phyloP scores from a whole-genome alignment of 2,329 filamentous ascomycete genomes.

The Xylaria sp. region DNA sequence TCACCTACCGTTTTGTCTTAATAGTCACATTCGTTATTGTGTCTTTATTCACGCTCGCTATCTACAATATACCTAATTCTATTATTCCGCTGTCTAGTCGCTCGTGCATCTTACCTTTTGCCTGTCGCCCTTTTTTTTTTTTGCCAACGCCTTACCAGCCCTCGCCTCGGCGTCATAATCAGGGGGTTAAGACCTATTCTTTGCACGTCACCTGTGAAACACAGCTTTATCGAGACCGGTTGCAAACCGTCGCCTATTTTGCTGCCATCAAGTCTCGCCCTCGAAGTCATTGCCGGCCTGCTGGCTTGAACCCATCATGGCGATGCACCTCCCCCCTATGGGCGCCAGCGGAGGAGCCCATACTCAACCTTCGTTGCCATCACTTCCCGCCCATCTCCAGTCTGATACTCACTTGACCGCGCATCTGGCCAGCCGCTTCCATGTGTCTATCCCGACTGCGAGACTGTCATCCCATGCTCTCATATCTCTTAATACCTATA shows the following conservation, averaged over 20 bases:
- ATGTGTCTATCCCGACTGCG: conserved; percentile 88
- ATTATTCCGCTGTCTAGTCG: neutral
- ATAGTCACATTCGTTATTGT: conserved; percentile 40
- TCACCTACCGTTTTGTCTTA: conserved; percentile 37
- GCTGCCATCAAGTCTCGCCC: conserved; percentile 32
- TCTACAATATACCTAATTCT: conserved; percentile 38
- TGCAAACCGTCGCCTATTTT: conserved; percentile 26
- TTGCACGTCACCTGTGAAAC: neutral
- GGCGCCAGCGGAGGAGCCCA: conserved; percentile 70
- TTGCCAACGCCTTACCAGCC: neutral
- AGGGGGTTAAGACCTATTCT: conserved; percentile 18
- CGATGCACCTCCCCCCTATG: conserved; percentile 66
- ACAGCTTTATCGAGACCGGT: conserved; percentile 8
- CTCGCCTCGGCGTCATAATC: conserved; percentile 19
- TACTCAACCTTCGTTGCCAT: conserved; percentile 87
- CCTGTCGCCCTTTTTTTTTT: neutral
- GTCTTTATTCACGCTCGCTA: conserved; percentile 45
- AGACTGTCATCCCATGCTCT: conserved; percentile 90
- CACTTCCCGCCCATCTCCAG: conserved; percentile 85
- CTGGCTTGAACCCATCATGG: conserved; percentile 61
- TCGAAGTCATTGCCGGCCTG: conserved; percentile 39
- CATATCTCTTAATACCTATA: conserved; percentile 94
- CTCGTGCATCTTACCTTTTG: conserved; percentile 15
- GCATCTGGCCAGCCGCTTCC: conserved; percentile 88
- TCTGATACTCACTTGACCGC: conserved; percentile 82